Base-by-base conservation (phyloP, 164 flowering plant species). In the Litsea cubeba region DNA sequence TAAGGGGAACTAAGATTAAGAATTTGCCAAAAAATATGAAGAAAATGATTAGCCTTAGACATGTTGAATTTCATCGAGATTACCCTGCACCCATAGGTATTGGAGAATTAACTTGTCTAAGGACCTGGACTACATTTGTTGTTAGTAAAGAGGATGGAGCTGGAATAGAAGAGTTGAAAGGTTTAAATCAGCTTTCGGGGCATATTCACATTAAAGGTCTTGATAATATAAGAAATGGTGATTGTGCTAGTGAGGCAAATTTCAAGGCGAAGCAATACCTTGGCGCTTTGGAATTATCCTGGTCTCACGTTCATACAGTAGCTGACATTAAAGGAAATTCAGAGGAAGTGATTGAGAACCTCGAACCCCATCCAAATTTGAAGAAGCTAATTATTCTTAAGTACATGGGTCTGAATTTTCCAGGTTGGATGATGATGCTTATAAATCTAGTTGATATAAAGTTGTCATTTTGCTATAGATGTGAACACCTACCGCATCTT, bases 321-420 rank as follows among this genome's bases (percentile, higher is more conserved):
- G 63, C 1, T 3, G 32, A 0, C 15, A 10, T 10, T 40, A 11
- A 40, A 24, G 28, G 1, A 63, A 63, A 63, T 10, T 22, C 10
- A 0, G n/a, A 65, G 22, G 70, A 50, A 25, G 17, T 74, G 15
- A 23, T 74, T 18, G 49, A 50, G 26, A 12, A 22, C 18, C 70
- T 74, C 8, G 25, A 74, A 51, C 76, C 76, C 23, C 76, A 65
- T 23, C 24, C 62, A 12, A 51, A 51, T 20, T 30, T 74, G 46
- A 65, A 65, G 40, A 68, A 1, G 0, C 23, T 63, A 28, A 15
- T 8, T 3, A 0, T 67, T n/a, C 5, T 14, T 0, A 14, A 0
- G 3, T 63, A 74, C 22, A 14, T 1, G 0, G 76, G 63, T 2
- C 26, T 14, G 11, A 28, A 5, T 1, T 26, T 74, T n/a, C 70